Percentiles rank a stretch among this genome's conserved stretches.
Evolutionary conservation across 805 yeast species (phyloP).

Genomic region (Pichia phayaonensis): DNA sequence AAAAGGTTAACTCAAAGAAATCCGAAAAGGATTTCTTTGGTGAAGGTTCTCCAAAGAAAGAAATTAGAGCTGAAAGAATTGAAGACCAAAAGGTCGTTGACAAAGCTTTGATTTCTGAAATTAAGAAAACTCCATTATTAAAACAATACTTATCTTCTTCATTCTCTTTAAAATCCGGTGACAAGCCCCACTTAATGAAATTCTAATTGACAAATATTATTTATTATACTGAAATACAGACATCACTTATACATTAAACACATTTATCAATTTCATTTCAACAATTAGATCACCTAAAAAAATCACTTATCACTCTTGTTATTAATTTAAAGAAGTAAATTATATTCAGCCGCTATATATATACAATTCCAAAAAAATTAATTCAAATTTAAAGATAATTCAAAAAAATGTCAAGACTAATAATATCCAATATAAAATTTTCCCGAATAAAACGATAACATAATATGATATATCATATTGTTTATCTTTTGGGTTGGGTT

Average conservation of each 20-base stretch:
- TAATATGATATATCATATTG: neutral
- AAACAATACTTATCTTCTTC: conserved; percentile 93
- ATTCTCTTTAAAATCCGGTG: conserved; percentile 97
- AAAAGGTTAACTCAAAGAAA: conserved; percentile 74
- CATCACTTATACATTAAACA: neutral
- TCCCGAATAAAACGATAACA: conserved; percentile 2
- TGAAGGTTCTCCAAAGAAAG: conserved; percentile 67
- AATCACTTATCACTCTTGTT: neutral
- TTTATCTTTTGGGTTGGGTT: neutral
- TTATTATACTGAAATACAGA: neutral
- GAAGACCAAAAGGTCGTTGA: conserved; percentile 97
- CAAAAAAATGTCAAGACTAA: neutral
- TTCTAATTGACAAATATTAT: conserved; percentile 47
- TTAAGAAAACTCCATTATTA: conserved; percentile 96
- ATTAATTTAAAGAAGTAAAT: neutral
- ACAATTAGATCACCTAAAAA: neutral
- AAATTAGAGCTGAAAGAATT: conserved; percentile 88
- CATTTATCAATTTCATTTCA: neutral
- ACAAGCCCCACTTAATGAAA: conserved; percentile 96
- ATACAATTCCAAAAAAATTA: neutral
- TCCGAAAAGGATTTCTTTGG: conserved; percentile 91
- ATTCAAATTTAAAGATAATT: neutral
- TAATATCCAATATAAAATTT: neutral
- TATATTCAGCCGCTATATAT: neutral
- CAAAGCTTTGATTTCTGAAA: conserved; percentile 83